These are phyloP conservation scores for Metschnikowia santaceciliae DNA, from an alignment of 805 yeast genomes.

Conservation along the genomic window DNA sequence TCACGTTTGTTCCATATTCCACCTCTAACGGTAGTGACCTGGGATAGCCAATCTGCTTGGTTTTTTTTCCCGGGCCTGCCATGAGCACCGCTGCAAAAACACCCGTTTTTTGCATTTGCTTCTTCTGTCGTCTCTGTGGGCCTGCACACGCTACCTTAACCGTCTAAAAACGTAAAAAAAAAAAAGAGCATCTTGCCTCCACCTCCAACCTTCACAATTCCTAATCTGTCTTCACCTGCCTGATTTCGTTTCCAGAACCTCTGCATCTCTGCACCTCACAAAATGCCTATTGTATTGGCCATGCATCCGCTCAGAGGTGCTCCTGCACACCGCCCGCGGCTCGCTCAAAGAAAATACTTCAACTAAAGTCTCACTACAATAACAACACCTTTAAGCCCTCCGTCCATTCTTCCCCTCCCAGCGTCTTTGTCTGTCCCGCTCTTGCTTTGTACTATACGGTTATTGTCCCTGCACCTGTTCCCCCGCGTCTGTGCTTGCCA, in stretches of 20 bases:
- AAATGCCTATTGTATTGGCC: not conserved
- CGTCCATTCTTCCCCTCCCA: not conserved
- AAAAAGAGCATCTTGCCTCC: no score
- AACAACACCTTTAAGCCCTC: not conserved
- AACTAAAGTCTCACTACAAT: not conserved
- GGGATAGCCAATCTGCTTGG: no score
- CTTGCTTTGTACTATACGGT: not conserved
- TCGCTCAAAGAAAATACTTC: slow-evolving; percentile 2
- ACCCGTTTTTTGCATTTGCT: no score
- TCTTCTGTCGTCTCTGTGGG: no score
- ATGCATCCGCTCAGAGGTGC: not conserved
- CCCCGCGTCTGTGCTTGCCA: not conserved
- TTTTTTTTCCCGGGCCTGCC: no score
- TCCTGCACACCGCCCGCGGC: slow-evolving; percentile 2
- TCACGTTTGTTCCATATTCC: no score
- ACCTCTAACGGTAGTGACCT: no score
- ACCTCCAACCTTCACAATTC: no score
- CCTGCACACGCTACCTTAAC: no score
- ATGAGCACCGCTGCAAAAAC: no score
- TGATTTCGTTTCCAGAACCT: not conserved
- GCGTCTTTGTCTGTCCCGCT: not conserved
- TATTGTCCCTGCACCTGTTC: not conserved
- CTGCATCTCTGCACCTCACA: not conserved
- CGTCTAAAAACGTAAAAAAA: no score
- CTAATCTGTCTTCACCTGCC: not conserved